These are phyloP conservation scores for Cantharellus anzutake DNA, from an alignment of 768 basidiomycete genomes.

Conservation along the genomic window DNA sequence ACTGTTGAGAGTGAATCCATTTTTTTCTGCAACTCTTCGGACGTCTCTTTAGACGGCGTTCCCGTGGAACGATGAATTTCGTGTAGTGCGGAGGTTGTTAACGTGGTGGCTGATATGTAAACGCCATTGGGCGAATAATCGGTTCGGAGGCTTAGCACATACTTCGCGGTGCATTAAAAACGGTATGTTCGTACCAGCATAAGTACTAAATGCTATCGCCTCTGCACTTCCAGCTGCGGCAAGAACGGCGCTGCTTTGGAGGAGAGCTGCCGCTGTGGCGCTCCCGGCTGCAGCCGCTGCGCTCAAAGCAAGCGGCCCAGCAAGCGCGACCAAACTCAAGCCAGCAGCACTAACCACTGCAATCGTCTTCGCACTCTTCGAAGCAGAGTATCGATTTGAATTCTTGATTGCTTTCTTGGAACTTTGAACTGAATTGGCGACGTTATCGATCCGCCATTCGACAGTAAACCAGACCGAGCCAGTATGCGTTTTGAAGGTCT, in stretches of 20 bases:
- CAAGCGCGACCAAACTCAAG: not conserved
- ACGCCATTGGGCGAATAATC: not conserved
- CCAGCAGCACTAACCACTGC: not conserved
- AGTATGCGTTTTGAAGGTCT: not conserved
- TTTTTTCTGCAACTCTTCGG: not conserved
- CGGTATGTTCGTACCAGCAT: not conserved
- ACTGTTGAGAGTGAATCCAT: not conserved
- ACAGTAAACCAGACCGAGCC: slow-evolving; percentile 1
- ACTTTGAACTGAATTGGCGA: not conserved
- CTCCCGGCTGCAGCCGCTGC: not conserved
- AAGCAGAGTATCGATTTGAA: not conserved
- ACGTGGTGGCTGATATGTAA: not conserved
- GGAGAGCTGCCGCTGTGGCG: not conserved
- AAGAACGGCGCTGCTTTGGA: not conserved
- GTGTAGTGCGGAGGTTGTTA: not conserved
- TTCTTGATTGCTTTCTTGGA: not conserved
- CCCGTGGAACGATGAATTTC: no score
- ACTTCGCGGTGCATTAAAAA: not conserved
- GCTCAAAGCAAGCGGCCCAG: not conserved
- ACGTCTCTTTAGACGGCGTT: not conserved
- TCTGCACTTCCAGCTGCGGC: not conserved
- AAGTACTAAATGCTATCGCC: not conserved
- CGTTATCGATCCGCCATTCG: slow-evolving; percentile 1
- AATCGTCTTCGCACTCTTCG: slow-evolving; percentile 1
- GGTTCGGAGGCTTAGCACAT: not conserved